These are phyloP conservation scores for Xerophyta viscosa DNA, from an alignment of 106 monocot species.

Conservation along the genomic window DNA sequence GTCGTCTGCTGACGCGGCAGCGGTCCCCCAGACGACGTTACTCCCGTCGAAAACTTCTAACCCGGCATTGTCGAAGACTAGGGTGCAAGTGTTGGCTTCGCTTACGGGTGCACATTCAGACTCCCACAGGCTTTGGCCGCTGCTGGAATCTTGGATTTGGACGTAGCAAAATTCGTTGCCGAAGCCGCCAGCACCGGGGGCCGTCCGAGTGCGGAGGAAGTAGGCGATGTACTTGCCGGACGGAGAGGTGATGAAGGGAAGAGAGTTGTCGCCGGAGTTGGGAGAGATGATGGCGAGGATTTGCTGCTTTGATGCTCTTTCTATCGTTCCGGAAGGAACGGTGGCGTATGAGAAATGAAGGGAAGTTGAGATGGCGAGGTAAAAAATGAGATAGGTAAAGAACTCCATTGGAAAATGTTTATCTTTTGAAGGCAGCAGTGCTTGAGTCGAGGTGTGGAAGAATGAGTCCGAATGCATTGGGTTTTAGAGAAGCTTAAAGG, in stretches of 20 bases:
- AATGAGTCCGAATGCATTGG: too few relatives aligned
- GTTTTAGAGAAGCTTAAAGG: background rate
- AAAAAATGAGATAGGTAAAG: constrained; percentile 5
- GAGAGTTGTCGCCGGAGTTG: constrained; percentile 5
- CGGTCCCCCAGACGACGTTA: constrained; percentile 26
- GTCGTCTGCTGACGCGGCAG: constrained; percentile 21
- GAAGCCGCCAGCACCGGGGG: constrained; percentile 54
- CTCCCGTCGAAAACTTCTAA: constrained; percentile 58
- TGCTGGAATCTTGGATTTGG: constrained; percentile 29
- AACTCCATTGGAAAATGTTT: background rate
- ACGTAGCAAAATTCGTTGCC: constrained; percentile 83
- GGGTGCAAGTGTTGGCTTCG: constrained; percentile 33
- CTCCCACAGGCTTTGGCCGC: constrained; percentile 33
- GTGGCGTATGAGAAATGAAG: background rate
- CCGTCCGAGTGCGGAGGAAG: constrained; percentile 38
- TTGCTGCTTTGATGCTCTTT: constrained; percentile 50
- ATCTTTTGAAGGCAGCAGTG: too few relatives aligned
- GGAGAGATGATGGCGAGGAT: constrained; percentile 47
- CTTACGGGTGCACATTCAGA: constrained; percentile 50
- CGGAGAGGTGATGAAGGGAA: constrained; percentile 57
- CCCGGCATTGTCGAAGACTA: constrained; percentile 31
- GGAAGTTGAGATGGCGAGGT: background rate
- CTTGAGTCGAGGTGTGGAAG: background rate
- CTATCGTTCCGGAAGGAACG: constrained; percentile 30
- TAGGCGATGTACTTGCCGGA: constrained; percentile 50